Evolutionary conservation across 768 basidiomycete species (phyloP).

Genomic region (Pleurotus cornucopiae): DNA sequence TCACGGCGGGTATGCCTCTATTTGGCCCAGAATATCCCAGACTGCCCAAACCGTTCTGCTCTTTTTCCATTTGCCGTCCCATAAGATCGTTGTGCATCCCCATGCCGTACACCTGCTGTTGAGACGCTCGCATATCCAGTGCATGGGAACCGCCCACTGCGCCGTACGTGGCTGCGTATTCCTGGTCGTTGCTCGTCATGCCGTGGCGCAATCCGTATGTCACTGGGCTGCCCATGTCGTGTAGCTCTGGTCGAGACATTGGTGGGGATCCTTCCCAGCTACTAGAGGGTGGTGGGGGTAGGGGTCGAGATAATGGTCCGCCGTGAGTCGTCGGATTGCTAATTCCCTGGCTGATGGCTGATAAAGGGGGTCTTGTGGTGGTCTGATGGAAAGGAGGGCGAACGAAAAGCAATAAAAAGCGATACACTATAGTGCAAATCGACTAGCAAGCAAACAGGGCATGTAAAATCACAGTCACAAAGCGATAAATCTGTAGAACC

Average conservation of each 20-base stretch:
- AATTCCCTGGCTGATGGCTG: background rate
- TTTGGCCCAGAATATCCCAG: slow-evolving; percentile 29
- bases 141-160: background rate
- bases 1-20: slow-evolving; percentile 34
- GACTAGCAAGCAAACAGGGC: slow-evolving; percentile 34
- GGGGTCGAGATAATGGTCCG: slow-evolving; percentile 10
- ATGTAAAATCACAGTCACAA: slow-evolving; percentile 27
- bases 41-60: background rate
- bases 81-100: background rate
- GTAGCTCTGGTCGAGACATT: slow-evolving; percentile 42
- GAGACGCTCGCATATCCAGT: background rate
- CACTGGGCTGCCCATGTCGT: slow-evolving; percentile 33
- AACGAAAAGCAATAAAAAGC: slow-evolving; percentile 18
- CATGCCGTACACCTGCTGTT: background rate
- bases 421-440: slow-evolving; percentile 31
- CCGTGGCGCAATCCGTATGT: slow-evolving; percentile 16
- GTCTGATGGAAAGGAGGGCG: slow-evolving; percentile 6
- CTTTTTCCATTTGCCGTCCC: slow-evolving; percentile 3
- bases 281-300: slow-evolving; percentile 36
- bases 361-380: slow-evolving; percentile 5
- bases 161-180: background rate
- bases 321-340: no score
- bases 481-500: slow-evolving; percentile 19
- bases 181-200: slow-evolving; percentile 4
- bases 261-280: background rate